phyloP scores from a whole-genome alignment of 2,329 filamentous ascomycete species.

The Cladosporium sp. region DNA sequence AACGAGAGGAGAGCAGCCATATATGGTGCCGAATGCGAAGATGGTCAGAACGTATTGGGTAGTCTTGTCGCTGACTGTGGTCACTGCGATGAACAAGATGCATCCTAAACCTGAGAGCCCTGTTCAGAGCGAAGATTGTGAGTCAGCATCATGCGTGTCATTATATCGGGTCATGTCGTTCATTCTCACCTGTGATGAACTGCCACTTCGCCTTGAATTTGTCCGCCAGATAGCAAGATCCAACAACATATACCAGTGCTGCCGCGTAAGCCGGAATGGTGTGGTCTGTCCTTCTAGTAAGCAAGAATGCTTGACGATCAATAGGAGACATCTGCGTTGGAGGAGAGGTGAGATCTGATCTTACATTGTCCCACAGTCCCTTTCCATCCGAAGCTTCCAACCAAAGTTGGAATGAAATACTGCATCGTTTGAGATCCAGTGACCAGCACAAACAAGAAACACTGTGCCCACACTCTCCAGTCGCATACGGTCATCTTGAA shows the following conservation, averaged over 20 bases:
- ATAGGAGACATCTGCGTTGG: neutral
- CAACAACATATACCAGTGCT: constrained; percentile 4
- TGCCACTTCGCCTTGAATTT: constrained; percentile 5
- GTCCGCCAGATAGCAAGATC: constrained; percentile 2
- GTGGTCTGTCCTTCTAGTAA: neutral
- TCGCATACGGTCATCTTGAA: constrained; percentile 32
- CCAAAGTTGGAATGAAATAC: constrained; percentile 12
- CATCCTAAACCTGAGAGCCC: constrained; percentile 21
- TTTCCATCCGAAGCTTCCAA: neutral
- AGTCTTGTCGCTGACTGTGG: neutral
- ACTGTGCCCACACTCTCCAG: constrained; percentile 39
- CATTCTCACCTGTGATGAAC: neutral
- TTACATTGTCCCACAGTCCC: neutral
- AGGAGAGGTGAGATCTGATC: neutral
- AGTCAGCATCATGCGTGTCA: constrained; percentile 26
- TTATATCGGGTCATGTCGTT: constrained; percentile 24
- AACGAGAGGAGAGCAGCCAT: constrained; percentile 54
- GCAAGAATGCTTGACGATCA: too few species aligned
- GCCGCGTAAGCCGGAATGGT: constrained; percentile 1
- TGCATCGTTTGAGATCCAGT: constrained; percentile 29
- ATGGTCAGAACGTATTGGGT: constrained; percentile 2
- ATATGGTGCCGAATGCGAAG: constrained; percentile 23
- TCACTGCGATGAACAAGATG: constrained; percentile 13
- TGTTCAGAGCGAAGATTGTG: neutral
- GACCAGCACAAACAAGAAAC: constrained; percentile 36